phyloP scores from a whole-genome alignment of 345 rosid genomes.

The Sonneratia caseolaris region DNA sequence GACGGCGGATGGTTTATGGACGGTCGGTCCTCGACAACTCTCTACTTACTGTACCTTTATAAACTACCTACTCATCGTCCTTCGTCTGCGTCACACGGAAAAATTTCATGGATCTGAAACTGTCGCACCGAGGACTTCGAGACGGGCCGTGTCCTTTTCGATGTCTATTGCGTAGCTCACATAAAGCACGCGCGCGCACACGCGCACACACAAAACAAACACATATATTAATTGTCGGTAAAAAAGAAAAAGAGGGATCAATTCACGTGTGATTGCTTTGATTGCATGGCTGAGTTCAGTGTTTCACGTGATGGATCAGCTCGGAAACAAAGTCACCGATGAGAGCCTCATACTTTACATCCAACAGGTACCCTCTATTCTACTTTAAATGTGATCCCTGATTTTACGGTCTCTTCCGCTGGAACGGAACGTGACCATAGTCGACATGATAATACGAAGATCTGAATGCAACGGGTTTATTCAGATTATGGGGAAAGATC shows the following conservation, averaged over 20 bases:
- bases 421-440: not conserved
- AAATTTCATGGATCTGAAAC: not conserved
- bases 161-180: too few relatives aligned
- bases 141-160: too few relatives aligned
- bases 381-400: not conserved
- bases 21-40: conserved; percentile 34
- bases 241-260: too few relatives aligned
- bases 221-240: not conserved
- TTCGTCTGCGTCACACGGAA: not conserved
- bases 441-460: too few relatives aligned
- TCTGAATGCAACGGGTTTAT: too few relatives aligned
- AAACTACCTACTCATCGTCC: not conserved
- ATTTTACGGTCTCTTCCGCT: not conserved
- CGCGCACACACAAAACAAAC: not conserved
- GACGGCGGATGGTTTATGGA: conserved; percentile 99
- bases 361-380: conserved; percentile 21
- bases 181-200: not conserved
- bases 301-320: conserved; percentile 40
- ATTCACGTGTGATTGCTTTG: not conserved
- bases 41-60: not conserved
- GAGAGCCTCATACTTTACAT: conserved; percentile 35
- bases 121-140: too few relatives aligned
- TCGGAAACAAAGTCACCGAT: conserved; percentile 32
- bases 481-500: too few relatives aligned
- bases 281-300: conserved; percentile 15